phyloP scores from a whole-genome alignment of 2,329 filamentous ascomycete species.

The Fonsecaea multimorphosa region DNA sequence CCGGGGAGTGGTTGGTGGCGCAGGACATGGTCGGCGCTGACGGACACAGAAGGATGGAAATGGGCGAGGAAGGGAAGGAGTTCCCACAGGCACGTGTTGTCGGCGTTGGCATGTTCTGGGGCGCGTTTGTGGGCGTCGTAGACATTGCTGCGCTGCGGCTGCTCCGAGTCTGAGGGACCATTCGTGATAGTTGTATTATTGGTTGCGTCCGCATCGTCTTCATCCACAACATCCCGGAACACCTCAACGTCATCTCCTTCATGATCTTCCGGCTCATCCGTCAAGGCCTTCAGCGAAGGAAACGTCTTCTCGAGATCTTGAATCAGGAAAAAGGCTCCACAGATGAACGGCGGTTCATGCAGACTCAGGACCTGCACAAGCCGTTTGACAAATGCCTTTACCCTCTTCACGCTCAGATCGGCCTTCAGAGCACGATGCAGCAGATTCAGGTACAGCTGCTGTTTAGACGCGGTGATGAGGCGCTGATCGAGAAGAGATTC shows the following conservation, averaged over 20 bases:
- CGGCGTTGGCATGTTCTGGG: slow-evolving; percentile 91
- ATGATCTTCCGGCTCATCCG: slow-evolving; percentile 79
- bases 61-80: slow-evolving; percentile 76
- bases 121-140: slow-evolving; percentile 93
- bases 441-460: slow-evolving; percentile 92
- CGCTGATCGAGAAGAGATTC: slow-evolving; percentile 92
- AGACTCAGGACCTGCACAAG: slow-evolving; percentile 85
- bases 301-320: slow-evolving; percentile 80
- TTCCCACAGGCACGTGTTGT: slow-evolving; percentile 92
- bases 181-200: slow-evolving; percentile 9
- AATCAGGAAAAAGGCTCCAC: slow-evolving; percentile 88
- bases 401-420: slow-evolving; percentile 85
- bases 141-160: slow-evolving; percentile 44
- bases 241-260: slow-evolving; percentile 77
- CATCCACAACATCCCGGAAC: slow-evolving; percentile 68
- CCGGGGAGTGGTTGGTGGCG: slow-evolving; percentile 73
- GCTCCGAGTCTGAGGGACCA: slow-evolving; percentile 38
- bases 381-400: slow-evolving; percentile 95
- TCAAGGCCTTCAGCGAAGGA: slow-evolving; percentile 76
- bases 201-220: slow-evolving; percentile 43
- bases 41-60: slow-evolving; percentile 89
- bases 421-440: slow-evolving; percentile 86
- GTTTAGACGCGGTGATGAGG: slow-evolving; percentile 87
- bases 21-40: slow-evolving; percentile 78
- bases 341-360: slow-evolving; percentile 91